These are phyloP conservation scores for Silene noctiflora DNA, from an alignment of 179 eudicot species.

Conservation along the genomic window DNA sequence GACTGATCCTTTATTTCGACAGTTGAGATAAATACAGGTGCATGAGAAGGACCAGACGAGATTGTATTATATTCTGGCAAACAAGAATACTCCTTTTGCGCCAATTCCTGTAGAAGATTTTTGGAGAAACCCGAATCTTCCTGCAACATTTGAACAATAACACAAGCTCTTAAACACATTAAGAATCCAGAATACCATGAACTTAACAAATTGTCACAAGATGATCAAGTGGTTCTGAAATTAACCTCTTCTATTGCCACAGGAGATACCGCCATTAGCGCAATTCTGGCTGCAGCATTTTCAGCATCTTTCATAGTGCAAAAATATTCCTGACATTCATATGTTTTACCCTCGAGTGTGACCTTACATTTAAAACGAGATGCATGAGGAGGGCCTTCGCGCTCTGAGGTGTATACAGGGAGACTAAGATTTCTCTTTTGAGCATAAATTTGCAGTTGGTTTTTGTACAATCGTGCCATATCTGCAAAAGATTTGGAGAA, in stretches of 20 bases:
- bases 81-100: constrained; percentile 45
- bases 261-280: constrained; percentile 43
- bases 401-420: constrained; percentile 55
- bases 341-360: constrained; percentile 45
- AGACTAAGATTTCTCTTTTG: constrained; percentile 55
- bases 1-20: constrained; percentile 44
- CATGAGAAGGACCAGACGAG: constrained; percentile 57
- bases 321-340: constrained; percentile 43
- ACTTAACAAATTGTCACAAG: constrained; percentile 1
- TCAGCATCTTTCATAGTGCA: constrained; percentile 77
- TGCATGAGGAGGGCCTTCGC: constrained; percentile 76
- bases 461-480: constrained; percentile 52
- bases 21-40: constrained; percentile 49
- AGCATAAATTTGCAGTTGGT: constrained; percentile 58
- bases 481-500: constrained; percentile 29
- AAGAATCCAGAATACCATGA: background rate
- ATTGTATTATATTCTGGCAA: constrained; percentile 55
- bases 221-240: background rate
- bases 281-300: constrained; percentile 80
- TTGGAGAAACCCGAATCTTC: constrained; percentile 58
- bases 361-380: constrained; percentile 63
- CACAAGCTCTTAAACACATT: background rate
- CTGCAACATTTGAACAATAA: constrained; percentile 33
- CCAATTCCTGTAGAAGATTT: constrained; percentile 62
- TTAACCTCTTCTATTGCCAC: constrained; percentile 53